Base-by-base conservation (phyloP, 768 basidiomycete genomes). In the Psilocybe subaeruginosa region DNA sequence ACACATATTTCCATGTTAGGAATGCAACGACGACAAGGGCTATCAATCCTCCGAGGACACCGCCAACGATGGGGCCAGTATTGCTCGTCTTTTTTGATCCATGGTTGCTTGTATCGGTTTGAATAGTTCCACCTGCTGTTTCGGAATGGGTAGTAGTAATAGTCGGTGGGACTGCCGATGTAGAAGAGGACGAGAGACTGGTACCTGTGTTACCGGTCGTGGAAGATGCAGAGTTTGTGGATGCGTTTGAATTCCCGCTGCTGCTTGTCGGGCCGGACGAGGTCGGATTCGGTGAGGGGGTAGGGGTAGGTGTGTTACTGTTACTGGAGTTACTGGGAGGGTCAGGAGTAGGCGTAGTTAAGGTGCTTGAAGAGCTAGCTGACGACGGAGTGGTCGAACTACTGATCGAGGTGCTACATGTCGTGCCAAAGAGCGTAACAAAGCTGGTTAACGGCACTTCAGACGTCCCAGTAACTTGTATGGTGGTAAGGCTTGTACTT, bases 1-100 rank as follows among this genome's bases (percentile, higher is more conserved):
- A 73, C 72, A 71, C 68, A 8, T 71, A 59, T 49, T 59, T 66
- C 70, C 69, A 72, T 45, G 67, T 69, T 17, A 72, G 53, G 29
- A 72, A 17, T 14, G 62, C 73, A 19, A 73, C 61, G n/a, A 68
- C 50, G 23, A 59, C 58, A 6, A 73, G 64, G 1, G 63, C 69
- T 27, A 60, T 62, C 11, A 73, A 49, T 19, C 73, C 73, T 14
- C 73, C 73, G 0, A 72, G 56, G 29, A 69, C 69, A 43, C 73
- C 73, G 23, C 73, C 73, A 23, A 68, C 70, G 29, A 73, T 72
- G 3, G 71, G 65, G 0, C 62, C 73, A 17, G 62, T 59, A 50
- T 67, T 70, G 17, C 50, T 66, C 5, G 64, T 52, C 50, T 62
- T 64, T 54, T 62, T 62, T 29, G 27, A 46, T n/a, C 43, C 46